Conservation (phyloP, 768 basidiomycete species). For the Clitopilus hobsonii region DNA sequence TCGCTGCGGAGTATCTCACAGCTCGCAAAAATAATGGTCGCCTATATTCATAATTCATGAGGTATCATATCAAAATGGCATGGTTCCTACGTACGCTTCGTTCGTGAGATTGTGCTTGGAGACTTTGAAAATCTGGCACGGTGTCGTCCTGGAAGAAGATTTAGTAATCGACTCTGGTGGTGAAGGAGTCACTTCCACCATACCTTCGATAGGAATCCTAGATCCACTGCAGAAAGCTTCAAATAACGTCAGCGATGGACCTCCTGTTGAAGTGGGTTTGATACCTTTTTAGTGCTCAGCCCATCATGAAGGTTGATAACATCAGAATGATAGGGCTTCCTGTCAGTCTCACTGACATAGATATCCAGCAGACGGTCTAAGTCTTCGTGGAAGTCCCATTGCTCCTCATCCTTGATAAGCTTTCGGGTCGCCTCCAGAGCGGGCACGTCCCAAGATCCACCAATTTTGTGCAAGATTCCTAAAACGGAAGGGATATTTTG, state of each 20-base stretch:
- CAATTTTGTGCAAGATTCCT: not conserved
- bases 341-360: not conserved
- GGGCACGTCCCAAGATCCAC: not conserved
- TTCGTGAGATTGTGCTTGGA: not conserved
- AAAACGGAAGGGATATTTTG: not conserved
- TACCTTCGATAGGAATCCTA: not conserved
- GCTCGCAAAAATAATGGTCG: not conserved
- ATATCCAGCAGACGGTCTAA: not conserved
- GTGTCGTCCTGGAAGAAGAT: not conserved
- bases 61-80: not conserved
- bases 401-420: not conserved
- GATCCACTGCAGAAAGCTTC: not conserved
- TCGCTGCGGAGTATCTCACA: not conserved
- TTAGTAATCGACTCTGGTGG: not conserved
- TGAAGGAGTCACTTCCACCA: not conserved
- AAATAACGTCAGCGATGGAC: no score
- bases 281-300: not conserved
- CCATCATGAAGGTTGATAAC: not conserved
- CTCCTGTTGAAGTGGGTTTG: not conserved
- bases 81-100: not conserved
- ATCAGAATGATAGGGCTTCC: not conserved
- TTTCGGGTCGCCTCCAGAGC: not conserved
- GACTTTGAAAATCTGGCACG: not conserved
- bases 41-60: not conserved
- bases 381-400: not conserved